Evolutionary conservation across 2,329 filamentous ascomycete genomes (phyloP), one percentile per base, ranked within the genome.

Genomic region (Aspergillus pseudoglaucus): DNA sequence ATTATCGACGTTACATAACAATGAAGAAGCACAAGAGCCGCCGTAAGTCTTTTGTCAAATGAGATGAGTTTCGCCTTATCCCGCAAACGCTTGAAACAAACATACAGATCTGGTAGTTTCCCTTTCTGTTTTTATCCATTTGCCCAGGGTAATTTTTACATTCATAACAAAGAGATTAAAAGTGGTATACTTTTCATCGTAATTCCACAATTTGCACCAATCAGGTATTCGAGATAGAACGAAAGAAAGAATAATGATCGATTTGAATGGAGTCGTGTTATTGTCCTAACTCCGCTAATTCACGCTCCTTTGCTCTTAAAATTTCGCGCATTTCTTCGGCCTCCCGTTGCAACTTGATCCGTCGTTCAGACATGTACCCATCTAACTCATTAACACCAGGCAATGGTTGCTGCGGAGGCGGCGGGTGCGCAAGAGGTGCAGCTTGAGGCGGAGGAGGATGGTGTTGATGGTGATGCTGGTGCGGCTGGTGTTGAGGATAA

Each of bases 301-400:
- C 87, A 42, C 82, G 76, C 67, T 90, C 87, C 60, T 90, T 90
- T 10, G 81, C 84, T 8, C 82, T 77, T 25, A 90, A 73, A 65
- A 85, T 74, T 63, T 84, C 81, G 33, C 86, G 78, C 82, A 93
- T 93, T 45, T 76, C 75, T 60, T 90, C 86, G 0, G 87, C 83
- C 64, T 94, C 88, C 20, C 82, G 76, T 62, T 84, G 79, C 43
- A 94, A 70, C 42, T 82, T 78, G 7, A 79, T 80, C 43, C 85
- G 77, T 47, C 82, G 77, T 54, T 87, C 84, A 3, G 78, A 75
- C 56, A 79, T 84, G 6, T 73, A 61, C 12, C 71, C 72, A 25
- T 80, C 79, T n/a, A 65, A 68, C 25, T 81, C 76, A 9, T 57
- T 69, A 8, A 66, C 64, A 37, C 64, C 55, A 25, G 56, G 61